Evolutionary conservation across 2,329 filamentous ascomycete species (phyloP), one percentile per base, ranked within the genome.

Genomic region (Trichoderma endophyticum): DNA sequence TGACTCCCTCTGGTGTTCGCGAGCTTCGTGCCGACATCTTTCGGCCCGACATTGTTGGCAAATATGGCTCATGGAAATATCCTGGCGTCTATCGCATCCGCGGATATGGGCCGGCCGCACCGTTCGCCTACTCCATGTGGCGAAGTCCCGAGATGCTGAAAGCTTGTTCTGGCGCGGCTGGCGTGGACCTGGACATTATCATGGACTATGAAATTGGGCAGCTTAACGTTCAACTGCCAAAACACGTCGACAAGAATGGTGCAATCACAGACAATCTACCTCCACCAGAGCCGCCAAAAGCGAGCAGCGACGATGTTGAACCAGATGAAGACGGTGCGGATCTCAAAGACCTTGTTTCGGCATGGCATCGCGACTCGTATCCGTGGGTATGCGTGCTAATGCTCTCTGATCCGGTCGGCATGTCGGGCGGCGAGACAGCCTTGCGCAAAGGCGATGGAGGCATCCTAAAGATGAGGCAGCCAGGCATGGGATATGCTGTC

Each of bases 131-230:
- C 30, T 51, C 59, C 26, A 65, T 71, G 39, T 91, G 88, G 89
- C 87, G 85, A 71, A 84, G 84, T 61, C 86, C 88, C 0, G 83
- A 88, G 64, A 84, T 86, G 2, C 83, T 89, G 3, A 80, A 81
- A 9, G 84, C 85, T 74, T 82, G 90, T 67, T 89, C 87, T 3
- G 61, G 48, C 18, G 61, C 61, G 24, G 61, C 61, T 28, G 87
- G 88, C 9, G 82, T 90, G 24, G 88, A 90, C 9, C 82, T 90
- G 15, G 81, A 89, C 9, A 87, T 86, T 0, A 83, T 82, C 8
- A 84, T 88, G 77, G 85, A 89, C 78, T 88, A 85, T 74, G 88
- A 90, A 75, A 86, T 89, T 72, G 86, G 84, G 24, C 86, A 89
- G 75, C 85, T 88, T 79, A 90, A 90, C 77, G 80, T 90, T 59